Percentiles rank a stretch among this genome's conserved stretches.
Evolutionary conservation across 2,329 filamentous ascomycete genomes (phyloP).

Genomic region (Trichoderma sp.): DNA sequence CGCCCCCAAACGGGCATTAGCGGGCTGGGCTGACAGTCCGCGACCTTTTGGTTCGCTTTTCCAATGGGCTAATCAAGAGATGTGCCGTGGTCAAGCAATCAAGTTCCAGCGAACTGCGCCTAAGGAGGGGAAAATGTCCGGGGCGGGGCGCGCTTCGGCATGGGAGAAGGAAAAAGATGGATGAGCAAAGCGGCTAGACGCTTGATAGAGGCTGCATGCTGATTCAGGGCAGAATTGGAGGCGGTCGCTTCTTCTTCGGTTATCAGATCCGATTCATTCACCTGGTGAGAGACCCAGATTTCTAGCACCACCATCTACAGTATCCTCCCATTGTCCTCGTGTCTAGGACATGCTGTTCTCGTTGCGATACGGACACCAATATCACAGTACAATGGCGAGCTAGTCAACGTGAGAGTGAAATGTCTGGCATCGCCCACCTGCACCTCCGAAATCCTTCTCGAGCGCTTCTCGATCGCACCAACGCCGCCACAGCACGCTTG

Average conservation of each 20-base stretch:
- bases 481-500: slow-evolving; percentile 1
- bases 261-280: background rate
- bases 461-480: slow-evolving; percentile 13
- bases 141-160: slow-evolving; percentile 17
- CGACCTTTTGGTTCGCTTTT: background rate
- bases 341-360: background rate
- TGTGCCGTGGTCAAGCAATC: slow-evolving; percentile 4
- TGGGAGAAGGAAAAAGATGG: background rate
- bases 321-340: background rate
- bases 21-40: background rate
- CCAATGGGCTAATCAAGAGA: background rate
- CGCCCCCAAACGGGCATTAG: slow-evolving; percentile 4
- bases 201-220: background rate
- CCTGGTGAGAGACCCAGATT: background rate
- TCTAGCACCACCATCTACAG: background rate
- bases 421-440: background rate
- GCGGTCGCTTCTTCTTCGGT: background rate
- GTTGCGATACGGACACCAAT: background rate
- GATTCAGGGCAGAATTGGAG: background rate
- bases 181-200: background rate
- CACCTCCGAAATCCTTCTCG: background rate
- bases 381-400: background rate
- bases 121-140: slow-evolving; percentile 17
- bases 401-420: background rate
- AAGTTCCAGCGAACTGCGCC: background rate